Base-by-base conservation (phyloP, 164 flowering plant species). In the Taxillus chinensis region DNA sequence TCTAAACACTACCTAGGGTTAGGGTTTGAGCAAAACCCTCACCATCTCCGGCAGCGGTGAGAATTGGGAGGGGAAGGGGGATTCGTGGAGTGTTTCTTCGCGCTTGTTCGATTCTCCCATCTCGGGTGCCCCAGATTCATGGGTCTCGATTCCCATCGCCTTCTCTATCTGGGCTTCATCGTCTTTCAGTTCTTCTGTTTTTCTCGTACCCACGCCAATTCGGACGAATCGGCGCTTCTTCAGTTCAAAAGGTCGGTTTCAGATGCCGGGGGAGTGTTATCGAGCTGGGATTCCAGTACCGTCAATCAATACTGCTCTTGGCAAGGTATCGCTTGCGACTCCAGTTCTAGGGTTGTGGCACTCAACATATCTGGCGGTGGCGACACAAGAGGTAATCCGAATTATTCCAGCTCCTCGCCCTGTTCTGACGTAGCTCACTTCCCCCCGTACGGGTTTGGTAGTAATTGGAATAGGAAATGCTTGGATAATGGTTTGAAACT, bases 381-480 rank as follows among this genome's bases (percentile, higher is more conserved):
- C 46, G 46, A 14, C 3, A 17, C 7, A 17, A 66, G 71, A 3
- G 57, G 63, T 13, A 13, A 63, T 74, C 78, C 82, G 71, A 77
- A 67, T 52, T 27, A 27, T 27, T 62, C 27, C 2, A 64, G 42
- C 13, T 16, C 65, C 68, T 66, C 62, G 38, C 48, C 69, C 63
- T 80, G 84, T 65, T 63, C 64, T 57, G 70, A 70, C 59, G 70
- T 67, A 52, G 67, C 63, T 71, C 63, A 71, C 50, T 79, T 74
- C 69, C 82, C 84, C 0, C 63, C 80, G 4, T 82, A 77, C 65
- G 84, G 83, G 57, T 70, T 75, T 62, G 89, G 86, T 45, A 74
- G 74, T 57, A 75, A 81, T 62, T 74, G 82, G 62, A 75, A 81
- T 62, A 75, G 82, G 62, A 55, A 56, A 46, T 84, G 85, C 71